Base-by-base conservation (phyloP, 2,329 filamentous ascomycete species). In the Apiospora arundinis region DNA sequence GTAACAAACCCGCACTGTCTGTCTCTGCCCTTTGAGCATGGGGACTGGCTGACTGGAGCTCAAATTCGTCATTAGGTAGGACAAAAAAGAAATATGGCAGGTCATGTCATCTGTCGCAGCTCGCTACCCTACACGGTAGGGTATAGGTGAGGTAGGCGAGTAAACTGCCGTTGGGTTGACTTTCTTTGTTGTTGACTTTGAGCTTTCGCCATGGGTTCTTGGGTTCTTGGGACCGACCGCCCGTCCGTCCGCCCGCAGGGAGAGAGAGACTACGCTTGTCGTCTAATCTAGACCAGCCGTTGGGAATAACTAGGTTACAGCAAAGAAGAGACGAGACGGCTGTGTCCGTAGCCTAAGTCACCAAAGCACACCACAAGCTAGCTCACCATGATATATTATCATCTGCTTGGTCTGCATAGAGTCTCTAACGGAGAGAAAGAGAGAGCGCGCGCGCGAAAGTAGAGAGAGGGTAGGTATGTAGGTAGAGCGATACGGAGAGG, bases 241-340 rank as follows among this genome's bases (percentile, higher is more conserved):
- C 52, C 28, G 52, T 28, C 16, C 3, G 32, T 32, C 32, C 32
- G 32, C 32, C 32, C 32, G 32, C 32, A 32, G 32, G 6, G 32
- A 32, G 3, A 32, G 28, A 21, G 25, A 37, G 52, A 52, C 25
- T 11, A 23, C 23, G 49, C 49, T 56, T 56, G 25, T 18, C 25
- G 49, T 56, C 56, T 40, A 21, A 63, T 37, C 56, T 63, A 63
- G 56, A 63, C 56, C 56, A 40, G 56, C 56, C 56, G 56, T 63
- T 63, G 56, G 56, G 28, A 40, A 63, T 63, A 40, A 16, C 2
- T 45, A 16, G 42, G 3, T 5, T n/a, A 32, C 32, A 32, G 32
- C 32, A 40, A 23, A 40, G 9, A 48, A 48, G 18, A 63, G 4
- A 63, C 18, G 18, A 63, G 4, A 63, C 18, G 56, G 32, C 56